Conservation (phyloP, 139 green algal species). For the Micractinium sp. region DNA sequence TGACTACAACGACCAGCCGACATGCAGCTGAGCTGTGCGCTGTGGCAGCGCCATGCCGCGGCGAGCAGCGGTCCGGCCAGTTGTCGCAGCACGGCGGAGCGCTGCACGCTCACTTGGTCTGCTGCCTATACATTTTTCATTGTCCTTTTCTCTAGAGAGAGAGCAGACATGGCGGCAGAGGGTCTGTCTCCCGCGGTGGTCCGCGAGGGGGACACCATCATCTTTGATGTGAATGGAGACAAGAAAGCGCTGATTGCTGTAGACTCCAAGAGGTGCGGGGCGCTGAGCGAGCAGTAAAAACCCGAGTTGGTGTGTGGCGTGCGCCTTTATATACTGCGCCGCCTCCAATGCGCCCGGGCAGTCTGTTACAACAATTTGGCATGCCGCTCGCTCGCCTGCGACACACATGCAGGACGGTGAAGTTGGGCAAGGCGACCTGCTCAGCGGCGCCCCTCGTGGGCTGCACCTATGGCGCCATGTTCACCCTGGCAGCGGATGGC, state of each 20-base stretch:
- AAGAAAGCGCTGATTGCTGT: constrained; percentile 58
- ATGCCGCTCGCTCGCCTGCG: background rate
- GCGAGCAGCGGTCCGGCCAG: too few relatives aligned
- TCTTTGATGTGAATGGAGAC: constrained; percentile 76
- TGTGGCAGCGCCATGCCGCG: too few relatives aligned
- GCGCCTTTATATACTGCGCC: background rate
- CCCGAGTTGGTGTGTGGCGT: background rate
- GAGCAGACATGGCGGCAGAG: background rate
- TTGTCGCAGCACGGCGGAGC: too few relatives aligned
- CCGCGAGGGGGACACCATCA: constrained; percentile 65
- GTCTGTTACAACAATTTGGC: background rate
- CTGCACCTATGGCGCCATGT: constrained; percentile 66
- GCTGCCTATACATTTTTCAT: too few relatives aligned
- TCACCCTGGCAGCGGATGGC: constrained; percentile 47
- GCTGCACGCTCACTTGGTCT: too few relatives aligned
- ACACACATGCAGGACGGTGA: constrained; percentile 54
- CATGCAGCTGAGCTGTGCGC: too few relatives aligned
- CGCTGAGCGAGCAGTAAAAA: background rate
- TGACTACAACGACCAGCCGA: too few relatives aligned
- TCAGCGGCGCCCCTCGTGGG: constrained; percentile 60
- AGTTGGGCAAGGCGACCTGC: constrained; percentile 51
- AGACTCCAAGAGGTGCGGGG: constrained; percentile 43
- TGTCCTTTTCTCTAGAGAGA: background rate
- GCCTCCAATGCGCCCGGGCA: background rate
- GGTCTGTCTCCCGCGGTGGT: background rate